These are phyloP conservation scores for Panicum hallii DNA, from an alignment of 202 grass and related monocot genomes.

Conservation along the genomic window DNA sequence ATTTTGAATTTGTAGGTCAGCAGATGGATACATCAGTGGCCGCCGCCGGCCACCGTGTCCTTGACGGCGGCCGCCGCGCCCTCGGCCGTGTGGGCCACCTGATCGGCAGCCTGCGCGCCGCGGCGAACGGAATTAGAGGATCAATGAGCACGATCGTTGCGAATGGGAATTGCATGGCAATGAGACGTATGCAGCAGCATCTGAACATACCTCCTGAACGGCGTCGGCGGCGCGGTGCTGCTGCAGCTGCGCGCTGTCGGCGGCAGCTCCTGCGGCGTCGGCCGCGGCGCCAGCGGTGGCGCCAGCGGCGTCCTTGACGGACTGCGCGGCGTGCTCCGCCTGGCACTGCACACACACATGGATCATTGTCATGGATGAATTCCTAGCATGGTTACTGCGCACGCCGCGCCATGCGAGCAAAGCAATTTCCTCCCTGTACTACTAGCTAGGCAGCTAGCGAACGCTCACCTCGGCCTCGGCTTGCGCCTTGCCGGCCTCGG, in stretches of 20 bases:
- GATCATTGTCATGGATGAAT: neutral
- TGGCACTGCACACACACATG: slow-evolving; percentile 2
- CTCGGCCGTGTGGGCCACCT: neutral
- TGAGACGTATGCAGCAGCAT: neutral
- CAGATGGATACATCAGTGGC: slow-evolving; percentile 7
- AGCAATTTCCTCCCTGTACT: neutral
- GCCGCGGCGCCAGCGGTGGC: neutral
- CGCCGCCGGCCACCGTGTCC: slow-evolving; percentile 1
- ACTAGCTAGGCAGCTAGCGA: neutral
- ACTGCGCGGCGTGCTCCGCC: slow-evolving; percentile 4
- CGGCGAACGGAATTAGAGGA: neutral
- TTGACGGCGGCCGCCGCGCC: neutral
- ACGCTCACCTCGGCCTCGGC: slow-evolving; percentile 32
- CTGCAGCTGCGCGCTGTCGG: slow-evolving; percentile 40
- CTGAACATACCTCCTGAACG: slow-evolving; percentile 14
- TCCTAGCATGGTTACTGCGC: neutral
- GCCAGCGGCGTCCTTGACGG: slow-evolving; percentile 5
- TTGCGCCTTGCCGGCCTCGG: slow-evolving; percentile 28
- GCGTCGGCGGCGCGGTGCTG: slow-evolving; percentile 35
- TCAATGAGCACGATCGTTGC: too few species aligned
- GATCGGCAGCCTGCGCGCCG: slow-evolving; percentile 7
- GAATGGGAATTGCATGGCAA: neutral
- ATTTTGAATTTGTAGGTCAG: neutral
- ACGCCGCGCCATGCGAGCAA: neutral
- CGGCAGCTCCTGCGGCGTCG: slow-evolving; percentile 6